Evolutionary conservation across 129 eudicot genomes (phyloP).

Genomic region (Tagetes patula): DNA sequence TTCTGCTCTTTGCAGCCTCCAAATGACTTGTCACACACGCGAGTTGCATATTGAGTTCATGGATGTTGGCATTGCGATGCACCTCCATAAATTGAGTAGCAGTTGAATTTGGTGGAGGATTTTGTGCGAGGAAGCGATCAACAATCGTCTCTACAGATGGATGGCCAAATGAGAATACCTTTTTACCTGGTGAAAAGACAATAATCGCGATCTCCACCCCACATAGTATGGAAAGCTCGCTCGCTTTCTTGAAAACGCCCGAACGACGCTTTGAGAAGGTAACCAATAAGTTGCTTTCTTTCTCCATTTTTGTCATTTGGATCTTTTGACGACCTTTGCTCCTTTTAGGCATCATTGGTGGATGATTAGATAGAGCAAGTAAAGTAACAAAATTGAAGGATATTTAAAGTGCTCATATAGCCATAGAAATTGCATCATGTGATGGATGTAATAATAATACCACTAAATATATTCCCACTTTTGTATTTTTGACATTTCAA

Average conservation of each 20-base stretch:
- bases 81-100: slow-evolving; percentile 43
- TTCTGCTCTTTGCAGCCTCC: slow-evolving; percentile 43
- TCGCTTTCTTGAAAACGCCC: slow-evolving; percentile 57
- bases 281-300: slow-evolving; percentile 50
- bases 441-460: slow-evolving; percentile 14
- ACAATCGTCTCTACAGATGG: neutral
- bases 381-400: neutral
- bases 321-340: slow-evolving; percentile 60
- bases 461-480: slow-evolving; percentile 24
- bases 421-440: neutral
- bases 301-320: slow-evolving; percentile 44
- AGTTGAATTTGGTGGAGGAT: neutral
- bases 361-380: neutral
- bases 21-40: slow-evolving; percentile 25
- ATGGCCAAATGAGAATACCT: neutral
- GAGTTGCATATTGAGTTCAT: slow-evolving; percentile 49
- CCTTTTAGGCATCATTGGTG: slow-evolving; percentile 25
- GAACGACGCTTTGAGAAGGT: slow-evolving; percentile 63
- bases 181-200: slow-evolving; percentile 11
- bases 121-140: neutral
- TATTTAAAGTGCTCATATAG: slow-evolving; percentile 24
- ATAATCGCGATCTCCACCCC: slow-evolving; percentile 51
- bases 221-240: slow-evolving; percentile 56
- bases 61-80: slow-evolving; percentile 42
- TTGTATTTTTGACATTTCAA: slow-evolving; percentile 21